Percentiles rank a stretch among this genome's conserved stretches.
These are phyloP conservation scores for Rubus parviflorus DNA, from an alignment of 306 rosid genomes.

Conservation along the genomic window DNA sequence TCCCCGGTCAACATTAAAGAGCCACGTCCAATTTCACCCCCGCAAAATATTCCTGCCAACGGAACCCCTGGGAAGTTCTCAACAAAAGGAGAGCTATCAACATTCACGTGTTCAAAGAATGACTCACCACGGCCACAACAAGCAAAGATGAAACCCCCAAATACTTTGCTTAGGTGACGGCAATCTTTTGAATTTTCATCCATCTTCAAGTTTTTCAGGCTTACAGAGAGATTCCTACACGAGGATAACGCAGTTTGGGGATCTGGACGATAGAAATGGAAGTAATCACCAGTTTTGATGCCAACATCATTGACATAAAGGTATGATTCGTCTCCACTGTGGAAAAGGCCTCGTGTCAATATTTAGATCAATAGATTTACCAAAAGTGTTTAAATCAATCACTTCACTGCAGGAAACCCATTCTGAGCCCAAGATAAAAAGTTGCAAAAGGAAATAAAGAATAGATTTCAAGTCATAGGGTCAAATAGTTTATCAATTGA, in stretches of 20 bases:
- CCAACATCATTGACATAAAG: constrained; percentile 60
- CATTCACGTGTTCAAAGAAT: constrained; percentile 45
- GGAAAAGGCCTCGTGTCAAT: constrained; percentile 15
- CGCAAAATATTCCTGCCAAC: constrained; percentile 66
- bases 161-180: constrained; percentile 30
- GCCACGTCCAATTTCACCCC: constrained; percentile 72
- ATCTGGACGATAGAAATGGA: constrained; percentile 73
- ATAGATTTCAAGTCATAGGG: background rate
- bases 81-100: constrained; percentile 60
- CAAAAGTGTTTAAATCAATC: background rate
- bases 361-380: background rate
- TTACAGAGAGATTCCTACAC: constrained; percentile 29
- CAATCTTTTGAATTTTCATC: constrained; percentile 29
- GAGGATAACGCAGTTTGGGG: constrained; percentile 47
- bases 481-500: background rate
- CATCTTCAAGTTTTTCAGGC: constrained; percentile 44
- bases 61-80: constrained; percentile 61
- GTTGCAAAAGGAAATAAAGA: background rate
- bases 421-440: background rate
- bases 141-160: constrained; percentile 69
- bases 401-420: constrained; percentile 1
- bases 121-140: constrained; percentile 67
- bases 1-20: constrained; percentile 33
- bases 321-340: constrained; percentile 72
- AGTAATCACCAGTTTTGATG: constrained; percentile 65